Evolutionary conservation across 495 filamentous ascomycete genomes (phyloP).

Genomic region (Cryomyces minteri): DNA sequence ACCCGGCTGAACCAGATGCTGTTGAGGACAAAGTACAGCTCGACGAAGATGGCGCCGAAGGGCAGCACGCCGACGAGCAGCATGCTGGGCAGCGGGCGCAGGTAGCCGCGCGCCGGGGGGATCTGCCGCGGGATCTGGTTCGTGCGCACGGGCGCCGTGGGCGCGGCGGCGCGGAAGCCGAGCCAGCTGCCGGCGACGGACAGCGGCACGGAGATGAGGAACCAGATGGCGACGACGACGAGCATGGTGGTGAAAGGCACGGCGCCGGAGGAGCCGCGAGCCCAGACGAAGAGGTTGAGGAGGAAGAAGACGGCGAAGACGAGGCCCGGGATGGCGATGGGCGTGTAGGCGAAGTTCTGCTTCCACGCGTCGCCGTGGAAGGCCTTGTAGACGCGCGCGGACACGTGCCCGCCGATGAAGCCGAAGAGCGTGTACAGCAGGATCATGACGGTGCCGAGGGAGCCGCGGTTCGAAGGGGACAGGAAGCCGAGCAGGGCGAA

Average conservation of each 20-base stretch:
- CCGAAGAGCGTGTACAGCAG: slow-evolving; percentile 84
- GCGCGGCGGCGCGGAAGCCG: slow-evolving; percentile 51
- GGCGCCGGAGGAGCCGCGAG: slow-evolving; percentile 71
- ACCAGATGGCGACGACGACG: slow-evolving; percentile 84
- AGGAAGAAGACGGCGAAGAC: slow-evolving; percentile 85
- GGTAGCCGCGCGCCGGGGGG: slow-evolving; percentile 60
- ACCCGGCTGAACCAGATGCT: slow-evolving; percentile 95
- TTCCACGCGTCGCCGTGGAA: slow-evolving; percentile 89
- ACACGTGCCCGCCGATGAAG: slow-evolving; percentile 83
- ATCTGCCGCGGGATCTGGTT: slow-evolving; percentile 98
- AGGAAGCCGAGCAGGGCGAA: slow-evolving; percentile 91
- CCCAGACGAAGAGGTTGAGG: slow-evolving; percentile 92
- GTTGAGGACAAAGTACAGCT: slow-evolving; percentile 97
- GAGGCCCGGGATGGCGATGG: slow-evolving; percentile 65
- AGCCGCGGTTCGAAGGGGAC: slow-evolving; percentile 86
- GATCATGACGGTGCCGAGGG: slow-evolving; percentile 78
- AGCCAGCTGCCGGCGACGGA: slow-evolving; percentile 85
- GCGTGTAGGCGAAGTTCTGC: slow-evolving; percentile 75
- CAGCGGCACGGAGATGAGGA: slow-evolving; percentile 82
- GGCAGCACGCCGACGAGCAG: slow-evolving; percentile 79
- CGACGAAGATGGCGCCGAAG: slow-evolving; percentile 91
- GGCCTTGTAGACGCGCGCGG: slow-evolving; percentile 76
- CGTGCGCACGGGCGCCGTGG: slow-evolving; percentile 71
- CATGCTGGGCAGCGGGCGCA: slow-evolving; percentile 72
- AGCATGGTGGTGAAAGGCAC: slow-evolving; percentile 97